Percentiles rank a stretch among this genome's conserved stretches.
Conservation (phyloP, 177 flowering plant genomes). For the Vitis hybrid region DNA sequence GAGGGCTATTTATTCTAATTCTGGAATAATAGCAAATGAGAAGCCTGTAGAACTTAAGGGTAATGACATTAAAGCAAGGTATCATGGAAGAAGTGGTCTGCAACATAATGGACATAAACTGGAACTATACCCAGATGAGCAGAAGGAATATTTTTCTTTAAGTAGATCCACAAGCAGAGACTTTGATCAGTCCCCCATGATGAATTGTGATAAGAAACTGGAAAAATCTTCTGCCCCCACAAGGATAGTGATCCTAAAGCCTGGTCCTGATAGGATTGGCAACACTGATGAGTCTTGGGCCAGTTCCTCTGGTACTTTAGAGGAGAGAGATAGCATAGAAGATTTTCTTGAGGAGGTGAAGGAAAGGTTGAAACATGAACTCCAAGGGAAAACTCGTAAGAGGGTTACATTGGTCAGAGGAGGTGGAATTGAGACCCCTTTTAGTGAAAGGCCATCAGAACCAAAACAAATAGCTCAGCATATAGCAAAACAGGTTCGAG, state of each 20-base stretch:
- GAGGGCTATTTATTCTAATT: slow-evolving; percentile 34
- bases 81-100: slow-evolving; percentile 24
- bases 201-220: slow-evolving; percentile 19
- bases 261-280: slow-evolving; percentile 67
- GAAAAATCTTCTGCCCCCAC: slow-evolving; percentile 50
- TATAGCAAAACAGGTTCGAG: slow-evolving; percentile 67
- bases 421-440: slow-evolving; percentile 77
- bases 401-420: slow-evolving; percentile 53
- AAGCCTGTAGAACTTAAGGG: slow-evolving; percentile 28
- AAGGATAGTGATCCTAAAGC: slow-evolving; percentile 83
- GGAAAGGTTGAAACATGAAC: slow-evolving; percentile 71
- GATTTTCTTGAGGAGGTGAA: slow-evolving; percentile 94
- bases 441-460: slow-evolving; percentile 56
- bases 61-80: slow-evolving; percentile 14
- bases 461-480: slow-evolving; percentile 60
- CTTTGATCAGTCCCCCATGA: slow-evolving; percentile 25
- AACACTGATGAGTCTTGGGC: slow-evolving; percentile 52
- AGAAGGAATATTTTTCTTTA: slow-evolving; percentile 21
- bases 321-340: slow-evolving; percentile 66
- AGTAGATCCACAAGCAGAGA: slow-evolving; percentile 31
- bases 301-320: slow-evolving; percentile 51
- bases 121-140: slow-evolving; percentile 22
- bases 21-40: slow-evolving; percentile 18
- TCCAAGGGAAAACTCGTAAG: slow-evolving; percentile 57
- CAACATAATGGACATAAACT: slow-evolving; percentile 21